These are phyloP conservation scores for Fusarium sp. DNA, from an alignment of 2,329 filamentous ascomycete genomes.

Conservation along the genomic window DNA sequence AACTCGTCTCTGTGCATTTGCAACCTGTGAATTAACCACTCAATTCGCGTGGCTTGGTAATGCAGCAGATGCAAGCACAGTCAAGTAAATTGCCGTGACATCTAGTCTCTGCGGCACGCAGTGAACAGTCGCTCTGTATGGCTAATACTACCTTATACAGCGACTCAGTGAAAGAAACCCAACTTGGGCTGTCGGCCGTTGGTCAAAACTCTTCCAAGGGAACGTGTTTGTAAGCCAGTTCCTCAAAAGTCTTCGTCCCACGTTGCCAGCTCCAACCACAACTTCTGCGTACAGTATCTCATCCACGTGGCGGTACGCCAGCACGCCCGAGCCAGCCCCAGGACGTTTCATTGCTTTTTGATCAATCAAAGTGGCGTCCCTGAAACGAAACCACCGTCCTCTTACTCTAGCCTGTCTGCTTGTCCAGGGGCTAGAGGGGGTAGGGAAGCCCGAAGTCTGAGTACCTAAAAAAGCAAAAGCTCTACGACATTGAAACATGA, in stretches of 20 bases:
- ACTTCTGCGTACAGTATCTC: constrained; percentile 12
- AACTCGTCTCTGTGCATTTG: constrained; percentile 4
- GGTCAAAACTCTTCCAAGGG: background rate
- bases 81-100: constrained; percentile 24
- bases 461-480: constrained; percentile 33
- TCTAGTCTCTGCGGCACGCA: constrained; percentile 5
- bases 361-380: constrained; percentile 16
- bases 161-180: background rate
- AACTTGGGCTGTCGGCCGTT: background rate
- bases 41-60: constrained; percentile 25
- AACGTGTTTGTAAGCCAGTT: constrained; percentile 10
- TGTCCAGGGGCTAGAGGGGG: constrained; percentile 8
- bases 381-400: constrained; percentile 18
- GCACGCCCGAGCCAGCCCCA: constrained; percentile 16
- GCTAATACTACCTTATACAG: background rate
- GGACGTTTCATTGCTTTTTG: constrained; percentile 27
- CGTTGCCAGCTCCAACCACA: constrained; percentile 7
- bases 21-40: constrained; percentile 15
- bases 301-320: constrained; percentile 39
- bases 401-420: constrained; percentile 7
- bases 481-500: constrained; percentile 36
- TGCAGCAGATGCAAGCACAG: constrained; percentile 22
- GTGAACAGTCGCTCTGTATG: background rate
- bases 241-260: constrained; percentile 11
- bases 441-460: constrained; percentile 20